Evolutionary conservation across 169 alveolate genomes (phyloP).

Genomic region (Eimeria tenella): DNA sequence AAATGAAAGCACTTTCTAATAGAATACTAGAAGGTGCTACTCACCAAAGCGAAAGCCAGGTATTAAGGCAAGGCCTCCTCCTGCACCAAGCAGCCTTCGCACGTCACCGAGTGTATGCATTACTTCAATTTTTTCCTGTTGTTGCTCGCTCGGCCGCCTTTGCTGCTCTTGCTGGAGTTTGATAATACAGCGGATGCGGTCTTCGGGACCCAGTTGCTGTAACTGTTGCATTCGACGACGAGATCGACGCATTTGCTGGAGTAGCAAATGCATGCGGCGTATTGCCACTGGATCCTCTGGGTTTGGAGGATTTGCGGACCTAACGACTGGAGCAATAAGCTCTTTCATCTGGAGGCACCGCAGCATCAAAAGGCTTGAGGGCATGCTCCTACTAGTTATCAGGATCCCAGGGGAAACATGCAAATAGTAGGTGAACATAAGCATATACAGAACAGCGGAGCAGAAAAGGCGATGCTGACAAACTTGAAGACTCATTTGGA

Average conservation of each 20-base stretch:
- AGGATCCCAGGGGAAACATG: too few species aligned
- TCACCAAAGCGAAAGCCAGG: conserved; percentile 38
- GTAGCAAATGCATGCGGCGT: conserved; percentile 53
- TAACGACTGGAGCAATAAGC: conserved; percentile 25
- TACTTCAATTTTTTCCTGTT: background rate
- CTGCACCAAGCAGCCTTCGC: conserved; percentile 17
- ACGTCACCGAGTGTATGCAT: background rate
- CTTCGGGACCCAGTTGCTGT: conserved; percentile 36
- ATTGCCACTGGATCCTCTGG: conserved; percentile 28
- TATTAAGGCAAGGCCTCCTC: conserved; percentile 44
- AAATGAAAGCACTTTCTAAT: background rate
- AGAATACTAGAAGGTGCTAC: background rate
- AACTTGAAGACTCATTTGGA: too few species aligned
- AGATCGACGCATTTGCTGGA: conserved; percentile 54
- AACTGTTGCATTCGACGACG: conserved; percentile 48
- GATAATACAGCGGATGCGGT: conserved; percentile 6
- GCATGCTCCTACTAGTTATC: too few species aligned
- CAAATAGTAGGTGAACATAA: too few species aligned
- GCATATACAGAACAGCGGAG: too few species aligned
- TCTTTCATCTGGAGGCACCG: conserved; percentile 10
- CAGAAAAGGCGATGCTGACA: too few species aligned
- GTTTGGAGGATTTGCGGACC: conserved; percentile 28
- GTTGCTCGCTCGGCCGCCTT: background rate
- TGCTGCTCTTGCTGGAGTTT: conserved; percentile 21
- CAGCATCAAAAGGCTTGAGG: background rate